Conservation (phyloP, 352 stramenopile species). For the Globisporangium rhizosaccharum region DNA sequence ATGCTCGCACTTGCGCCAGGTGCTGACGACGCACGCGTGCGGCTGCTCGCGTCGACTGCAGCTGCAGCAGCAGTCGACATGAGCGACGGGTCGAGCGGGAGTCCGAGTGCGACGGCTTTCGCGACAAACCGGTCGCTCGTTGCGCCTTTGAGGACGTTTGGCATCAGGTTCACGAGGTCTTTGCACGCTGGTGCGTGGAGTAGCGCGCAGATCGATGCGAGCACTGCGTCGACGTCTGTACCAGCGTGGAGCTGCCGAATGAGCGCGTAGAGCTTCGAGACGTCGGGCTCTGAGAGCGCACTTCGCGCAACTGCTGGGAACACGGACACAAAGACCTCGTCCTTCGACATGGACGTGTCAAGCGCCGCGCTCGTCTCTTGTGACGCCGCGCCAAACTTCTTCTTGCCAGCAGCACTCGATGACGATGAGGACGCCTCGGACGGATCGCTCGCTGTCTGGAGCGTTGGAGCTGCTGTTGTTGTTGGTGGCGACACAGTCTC, state of each 20-base stretch:
- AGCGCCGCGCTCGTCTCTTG: neutral
- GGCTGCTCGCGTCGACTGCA: neutral
- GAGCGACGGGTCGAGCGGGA: conserved; percentile 22
- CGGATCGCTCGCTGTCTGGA: conserved; percentile 8
- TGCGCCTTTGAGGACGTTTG: conserved; percentile 44
- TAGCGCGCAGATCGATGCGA: conserved; percentile 50
- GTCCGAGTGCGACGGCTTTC: conserved; percentile 25
- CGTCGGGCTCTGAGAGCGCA: conserved; percentile 38
- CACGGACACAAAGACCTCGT: conserved; percentile 20
- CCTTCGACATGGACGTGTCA: conserved; percentile 7
- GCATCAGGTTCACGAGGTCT: conserved; percentile 59
- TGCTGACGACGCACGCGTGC: neutral
- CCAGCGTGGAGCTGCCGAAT: conserved; percentile 48
- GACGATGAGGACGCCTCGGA: neutral
- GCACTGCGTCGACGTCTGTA: conserved; percentile 30
- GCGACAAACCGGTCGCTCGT: conserved; percentile 46
- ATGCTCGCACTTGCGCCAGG: conserved; percentile 14
- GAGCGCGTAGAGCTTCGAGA: conserved; percentile 49
- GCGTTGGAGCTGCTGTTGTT: neutral
- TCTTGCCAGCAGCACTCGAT: conserved; percentile 21
- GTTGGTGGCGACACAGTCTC: neutral
- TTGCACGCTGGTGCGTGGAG: conserved; percentile 30
- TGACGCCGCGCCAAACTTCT: conserved; percentile 18
- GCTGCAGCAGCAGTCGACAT: neutral
- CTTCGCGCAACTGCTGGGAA: conserved; percentile 53